Evolutionary conservation across 768 basidiomycete species (phyloP).

Genomic region (Termitomyces sp.): DNA sequence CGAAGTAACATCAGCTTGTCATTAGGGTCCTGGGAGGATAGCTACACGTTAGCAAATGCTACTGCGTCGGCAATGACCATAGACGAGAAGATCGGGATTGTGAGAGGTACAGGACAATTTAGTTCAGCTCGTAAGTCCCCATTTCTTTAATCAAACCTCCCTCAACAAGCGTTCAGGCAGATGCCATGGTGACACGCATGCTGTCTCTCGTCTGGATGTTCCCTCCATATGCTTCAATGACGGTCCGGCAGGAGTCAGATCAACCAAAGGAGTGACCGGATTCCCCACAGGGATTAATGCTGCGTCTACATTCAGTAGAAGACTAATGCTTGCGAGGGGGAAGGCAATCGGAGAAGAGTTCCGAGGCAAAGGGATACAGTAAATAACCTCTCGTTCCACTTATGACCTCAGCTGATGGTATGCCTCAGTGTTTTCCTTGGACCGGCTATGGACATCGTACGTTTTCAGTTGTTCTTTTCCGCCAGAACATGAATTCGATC

Average conservation of each 20-base stretch:
- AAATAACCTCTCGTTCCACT: neutral
- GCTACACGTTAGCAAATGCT: slow-evolving; percentile 32
- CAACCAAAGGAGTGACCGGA: slow-evolving; percentile 39
- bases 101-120: slow-evolving; percentile 41
- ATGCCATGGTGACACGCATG: slow-evolving; percentile 42
- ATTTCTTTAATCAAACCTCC: too few relatives aligned
- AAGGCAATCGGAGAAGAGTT: slow-evolving; percentile 63
- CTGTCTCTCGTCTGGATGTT: slow-evolving; percentile 34
- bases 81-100: slow-evolving; percentile 41
- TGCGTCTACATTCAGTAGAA: slow-evolving; percentile 49
- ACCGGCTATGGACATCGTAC: slow-evolving; percentile 51
- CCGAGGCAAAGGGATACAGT: slow-evolving; percentile 61
- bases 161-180: slow-evolving; percentile 26
- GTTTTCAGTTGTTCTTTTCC: neutral
- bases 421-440: slow-evolving; percentile 41
- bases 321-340: slow-evolving; percentile 60
- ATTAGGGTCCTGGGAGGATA: slow-evolving; percentile 42
- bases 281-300: slow-evolving; percentile 57
- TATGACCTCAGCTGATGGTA: neutral
- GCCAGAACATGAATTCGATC: too few relatives aligned
- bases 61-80: slow-evolving; percentile 34
- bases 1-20: neutral
- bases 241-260: slow-evolving; percentile 41
- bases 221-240: slow-evolving; percentile 45
- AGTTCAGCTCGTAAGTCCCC: slow-evolving; percentile 26